Evolutionary conservation across 1,139 yeast species (phyloP), one percentile per base, ranked within the genome.

Genomic region (Yamadazyma songkhlaensis): DNA sequence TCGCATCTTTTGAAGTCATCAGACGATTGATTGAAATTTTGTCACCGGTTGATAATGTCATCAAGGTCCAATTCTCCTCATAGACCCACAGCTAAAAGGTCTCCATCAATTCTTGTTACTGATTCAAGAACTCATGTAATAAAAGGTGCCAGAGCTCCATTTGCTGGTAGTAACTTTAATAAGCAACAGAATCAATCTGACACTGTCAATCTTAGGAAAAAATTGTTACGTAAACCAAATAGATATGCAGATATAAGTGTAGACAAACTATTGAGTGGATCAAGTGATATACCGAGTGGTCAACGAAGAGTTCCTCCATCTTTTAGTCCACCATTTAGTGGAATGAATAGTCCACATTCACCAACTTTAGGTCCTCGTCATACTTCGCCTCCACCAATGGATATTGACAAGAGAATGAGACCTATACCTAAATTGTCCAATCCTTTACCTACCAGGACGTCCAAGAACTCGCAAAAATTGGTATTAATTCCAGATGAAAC

Each of bases 41-140:
- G 7, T n/a, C 11, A 25, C 13, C 13, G 27, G 27, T 25, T 12
- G 12, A 25, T 10, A 25, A 25, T 25, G 29, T 27, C 17, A 11
- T 11, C 10, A 25, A 8, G 30, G 10, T 13, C 23, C 34, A 45
- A 31, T 36, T 49, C n/a, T 27, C 33, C 10, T 41, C 49, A 27
- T 8, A 61, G 77, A 38, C 84, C 89, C 6, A 81, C 87, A 3
- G 89, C 94, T n/a, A 85, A 85, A 50, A 65, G 97, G 50, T 85
- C 96, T 21, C 97, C 97, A 6, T 87, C 96, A 1, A 90, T 90
- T 54, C 69, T 90, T 39, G 97, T 90, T 27, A 90, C 97, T 0
- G 97, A 90, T 62, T 79, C 85, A 3, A 70, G 97, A 45, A 77
- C 79, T 37, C 72, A 78, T 36, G 73, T 59, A 12, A 49, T 74